phyloP scores from a whole-genome alignment of 1,284 basidiomycete genomes.

The Puccinia hordei region DNA sequence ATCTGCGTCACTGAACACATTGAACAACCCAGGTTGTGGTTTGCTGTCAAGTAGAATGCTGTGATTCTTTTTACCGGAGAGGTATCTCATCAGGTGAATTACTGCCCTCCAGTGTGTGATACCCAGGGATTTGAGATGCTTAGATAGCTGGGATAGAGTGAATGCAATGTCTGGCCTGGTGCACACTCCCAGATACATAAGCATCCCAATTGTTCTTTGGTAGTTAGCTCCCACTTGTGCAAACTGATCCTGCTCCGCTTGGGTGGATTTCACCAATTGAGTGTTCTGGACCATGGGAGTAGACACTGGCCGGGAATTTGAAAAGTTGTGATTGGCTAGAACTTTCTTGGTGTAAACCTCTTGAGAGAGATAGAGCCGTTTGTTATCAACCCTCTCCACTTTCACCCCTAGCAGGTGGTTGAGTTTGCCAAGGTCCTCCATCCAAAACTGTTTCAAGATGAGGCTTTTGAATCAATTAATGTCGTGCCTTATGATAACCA shows the following conservation, averaged over 20 bases:
- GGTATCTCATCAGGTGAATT: neutral
- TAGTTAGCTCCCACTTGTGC: neutral
- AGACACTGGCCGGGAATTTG: neutral
- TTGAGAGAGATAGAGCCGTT: neutral
- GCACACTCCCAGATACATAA: slow-evolving; percentile 13
- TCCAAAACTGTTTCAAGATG: neutral
- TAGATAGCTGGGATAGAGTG: neutral
- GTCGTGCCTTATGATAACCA: neutral
- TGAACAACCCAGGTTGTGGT: neutral
- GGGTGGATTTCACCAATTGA: slow-evolving; percentile 3
- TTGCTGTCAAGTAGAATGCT: neutral
- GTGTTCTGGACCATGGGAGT: neutral
- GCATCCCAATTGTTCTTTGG: neutral
- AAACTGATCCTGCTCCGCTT: neutral
- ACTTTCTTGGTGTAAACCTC: neutral
- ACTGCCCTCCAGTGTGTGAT: slow-evolving; percentile 4
- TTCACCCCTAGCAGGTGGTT: slow-evolving; percentile 2
- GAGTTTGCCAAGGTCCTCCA: slow-evolving; percentile 9
- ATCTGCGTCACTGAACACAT: neutral
- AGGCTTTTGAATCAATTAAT: slow-evolving; percentile 11
- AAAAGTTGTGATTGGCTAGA: neutral
- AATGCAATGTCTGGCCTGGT: slow-evolving; percentile 10
- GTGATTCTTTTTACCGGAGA: neutral
- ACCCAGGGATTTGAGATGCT: neutral
- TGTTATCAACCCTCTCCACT: neutral